Base-by-base conservation (phyloP, 345 rosid species). In the Ricinus communis region DNA sequence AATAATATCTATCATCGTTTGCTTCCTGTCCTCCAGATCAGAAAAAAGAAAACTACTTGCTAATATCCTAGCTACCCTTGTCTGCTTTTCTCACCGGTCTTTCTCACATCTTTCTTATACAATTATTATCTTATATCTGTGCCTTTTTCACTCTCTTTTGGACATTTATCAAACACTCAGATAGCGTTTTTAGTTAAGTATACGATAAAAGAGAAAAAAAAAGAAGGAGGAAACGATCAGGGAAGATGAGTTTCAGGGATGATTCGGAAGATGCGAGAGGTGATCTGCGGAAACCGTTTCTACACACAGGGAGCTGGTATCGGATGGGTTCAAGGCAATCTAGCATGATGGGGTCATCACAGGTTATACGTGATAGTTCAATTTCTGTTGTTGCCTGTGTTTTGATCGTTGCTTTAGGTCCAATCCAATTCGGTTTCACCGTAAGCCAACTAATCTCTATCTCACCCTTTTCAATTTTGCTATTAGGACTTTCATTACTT, bases 301-400 rank as follows among this genome's bases (percentile, higher is more conserved):
- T 95, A 46, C 99, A 92, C 66, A 95, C 99, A 0, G 98, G 99
- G 30, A 95, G 99, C 58, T 95, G 99, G 98, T 92, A 95, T 65
- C 77, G 97, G 19, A 95, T 95, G 98, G 85, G 98, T 56, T 95
- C 99, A 0, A 86, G 86, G 78, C 94, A 90, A 70, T 92, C 98
- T 13, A 90, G 99, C 79, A 85, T 89, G 96, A 68, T 90, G 91
- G 97, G 97, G 3, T 95, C 98, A 0, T 85, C 97, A 43, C 94
- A 89, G 76, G 90, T 62, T 69, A 87, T 95, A 51, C 87, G 91
- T 5, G 99, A 95, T 51, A 82, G 84, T 80, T 95, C 99, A 43
- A 76, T 95, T 68, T 95, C 99, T 54, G 98, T 95, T 65, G 80
- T 95, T 33, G 99, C 98, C 18, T 92, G 98, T 62, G 99, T 95